Percentiles rank a stretch among this genome's conserved stretches.
Conservation (phyloP, 352 stramenopile genomes). For the Pythium aquatile region DNA sequence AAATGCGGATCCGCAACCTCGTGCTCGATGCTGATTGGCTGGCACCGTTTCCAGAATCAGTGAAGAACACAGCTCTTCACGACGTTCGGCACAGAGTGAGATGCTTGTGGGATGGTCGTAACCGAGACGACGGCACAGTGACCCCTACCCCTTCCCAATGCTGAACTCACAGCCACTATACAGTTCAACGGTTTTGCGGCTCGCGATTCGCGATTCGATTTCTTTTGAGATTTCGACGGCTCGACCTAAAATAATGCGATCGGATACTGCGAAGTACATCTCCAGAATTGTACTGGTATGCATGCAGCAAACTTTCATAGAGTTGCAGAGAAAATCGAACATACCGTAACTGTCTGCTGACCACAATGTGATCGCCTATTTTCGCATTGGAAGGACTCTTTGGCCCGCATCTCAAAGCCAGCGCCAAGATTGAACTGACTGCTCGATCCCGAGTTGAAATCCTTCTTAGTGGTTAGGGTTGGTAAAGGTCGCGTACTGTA, state of each 20-base stretch:
- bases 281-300: neutral
- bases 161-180: slow-evolving; percentile 27
- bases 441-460: neutral
- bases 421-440: slow-evolving; percentile 6
- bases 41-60: slow-evolving; percentile 6
- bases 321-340: slow-evolving; percentile 17
- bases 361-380: slow-evolving; percentile 6
- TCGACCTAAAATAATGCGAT: neutral
- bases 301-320: neutral
- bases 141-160: slow-evolving; percentile 11
- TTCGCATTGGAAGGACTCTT: slow-evolving; percentile 1
- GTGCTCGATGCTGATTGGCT: neutral
- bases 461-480: slow-evolving; percentile 4
- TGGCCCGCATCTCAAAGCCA: slow-evolving; percentile 14
- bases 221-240: neutral
- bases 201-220: neutral
- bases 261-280: neutral
- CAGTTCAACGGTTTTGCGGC: slow-evolving; percentile 13
- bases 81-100: neutral
- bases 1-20: neutral
- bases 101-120: slow-evolving; percentile 16
- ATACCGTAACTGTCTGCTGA: slow-evolving; percentile 3
- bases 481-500: slow-evolving; percentile 18
- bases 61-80: slow-evolving; percentile 16
- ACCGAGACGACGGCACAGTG: neutral